These are phyloP conservation scores for Collybia sordida DNA, from an alignment of 768 basidiomycete genomes.

Conservation along the genomic window DNA sequence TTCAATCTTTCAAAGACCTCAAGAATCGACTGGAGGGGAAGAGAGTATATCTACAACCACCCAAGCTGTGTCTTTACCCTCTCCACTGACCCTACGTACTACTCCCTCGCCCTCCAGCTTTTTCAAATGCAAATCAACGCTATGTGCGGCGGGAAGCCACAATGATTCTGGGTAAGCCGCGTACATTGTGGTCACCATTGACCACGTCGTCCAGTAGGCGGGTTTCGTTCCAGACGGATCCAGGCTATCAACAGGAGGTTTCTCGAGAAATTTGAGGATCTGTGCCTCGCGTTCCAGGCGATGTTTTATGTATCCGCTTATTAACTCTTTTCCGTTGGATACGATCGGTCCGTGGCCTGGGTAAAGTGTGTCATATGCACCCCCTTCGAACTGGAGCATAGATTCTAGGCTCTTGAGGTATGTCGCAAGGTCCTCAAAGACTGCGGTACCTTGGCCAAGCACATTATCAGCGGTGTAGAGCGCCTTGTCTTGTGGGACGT, in stretches of 20 bases:
- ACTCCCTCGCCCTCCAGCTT: conserved; percentile 70
- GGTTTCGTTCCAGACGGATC: conserved; percentile 8
- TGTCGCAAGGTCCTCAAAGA: conserved; percentile 79
- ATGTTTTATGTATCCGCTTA: conserved; percentile 77
- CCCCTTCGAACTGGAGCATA: conserved; percentile 44
- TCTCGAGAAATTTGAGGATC: conserved; percentile 55
- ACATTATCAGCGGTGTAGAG: conserved; percentile 92
- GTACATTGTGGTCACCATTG: conserved; percentile 67
- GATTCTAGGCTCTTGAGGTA: conserved; percentile 67
- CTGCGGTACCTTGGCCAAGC: conserved; percentile 85
- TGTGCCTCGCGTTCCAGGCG: conserved; percentile 80
- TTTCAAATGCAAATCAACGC: conserved; percentile 67
- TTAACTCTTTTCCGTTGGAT: conserved; percentile 53
- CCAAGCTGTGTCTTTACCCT: conserved; percentile 54
- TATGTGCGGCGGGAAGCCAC: conserved; percentile 70
- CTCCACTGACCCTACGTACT: conserved; percentile 51
- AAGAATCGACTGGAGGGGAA: conserved; percentile 13
- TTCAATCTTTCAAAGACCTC: not conserved
- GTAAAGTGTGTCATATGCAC: conserved; percentile 56
- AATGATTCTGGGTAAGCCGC: conserved; percentile 67
- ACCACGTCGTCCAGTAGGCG: conserved; percentile 59
- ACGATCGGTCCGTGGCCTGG: conserved; percentile 90
- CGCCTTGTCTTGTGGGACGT: conserved; percentile 65
- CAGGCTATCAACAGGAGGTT: conserved; percentile 24
- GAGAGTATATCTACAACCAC: conserved; percentile 20